Percentiles rank a stretch among this genome's conserved stretches.
These are phyloP conservation scores for Penicillium sp. DNA, from an alignment of 2,329 filamentous ascomycete species.

Conservation along the genomic window DNA sequence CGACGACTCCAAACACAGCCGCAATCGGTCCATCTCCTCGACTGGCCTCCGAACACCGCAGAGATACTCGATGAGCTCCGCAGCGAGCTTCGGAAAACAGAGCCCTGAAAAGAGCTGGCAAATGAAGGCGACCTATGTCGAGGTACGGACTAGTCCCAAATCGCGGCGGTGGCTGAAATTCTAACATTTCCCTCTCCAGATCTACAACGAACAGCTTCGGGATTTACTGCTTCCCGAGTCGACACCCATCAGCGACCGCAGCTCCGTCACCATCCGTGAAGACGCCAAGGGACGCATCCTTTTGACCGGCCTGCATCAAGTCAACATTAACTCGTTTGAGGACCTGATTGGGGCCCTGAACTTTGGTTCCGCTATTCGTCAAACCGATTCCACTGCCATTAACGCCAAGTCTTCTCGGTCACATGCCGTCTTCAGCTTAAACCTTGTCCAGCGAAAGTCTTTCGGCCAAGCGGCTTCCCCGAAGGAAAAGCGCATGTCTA, in stretches of 20 bases:
- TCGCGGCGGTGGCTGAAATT: background rate
- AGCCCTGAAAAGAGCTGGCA: conserved; percentile 73
- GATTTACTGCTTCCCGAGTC: conserved; percentile 80
- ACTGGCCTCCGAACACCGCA: conserved; percentile 76
- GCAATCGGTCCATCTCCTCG: conserved; percentile 62
- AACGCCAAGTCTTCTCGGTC: conserved; percentile 97
- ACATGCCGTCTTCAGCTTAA: conserved; percentile 94
- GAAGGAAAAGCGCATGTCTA: conserved; percentile 78
- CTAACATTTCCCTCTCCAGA: conserved; percentile 48
- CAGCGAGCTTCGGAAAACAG: conserved; percentile 46
- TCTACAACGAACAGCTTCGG: conserved; percentile 94
- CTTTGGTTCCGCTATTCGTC: conserved; percentile 87
- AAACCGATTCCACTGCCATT: conserved; percentile 94
- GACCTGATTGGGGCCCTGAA: conserved; percentile 85
- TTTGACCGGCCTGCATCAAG: conserved; percentile 80
- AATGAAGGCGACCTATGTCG: conserved; percentile 86
- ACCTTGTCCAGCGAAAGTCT: conserved; percentile 74
- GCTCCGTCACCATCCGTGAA: conserved; percentile 83
- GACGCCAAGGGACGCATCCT: conserved; percentile 93
- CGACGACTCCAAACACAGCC: conserved; percentile 55
- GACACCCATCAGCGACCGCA: conserved; percentile 64
- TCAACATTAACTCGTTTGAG: conserved; percentile 85
- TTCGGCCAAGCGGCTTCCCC: conserved; percentile 45
- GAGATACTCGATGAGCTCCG: conserved; percentile 64
- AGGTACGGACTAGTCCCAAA: conserved; percentile 39